Evolutionary conservation across 305 asterid genomes (phyloP), one percentile per base, ranked within the genome.

Genomic region (Salvia sclarea): DNA sequence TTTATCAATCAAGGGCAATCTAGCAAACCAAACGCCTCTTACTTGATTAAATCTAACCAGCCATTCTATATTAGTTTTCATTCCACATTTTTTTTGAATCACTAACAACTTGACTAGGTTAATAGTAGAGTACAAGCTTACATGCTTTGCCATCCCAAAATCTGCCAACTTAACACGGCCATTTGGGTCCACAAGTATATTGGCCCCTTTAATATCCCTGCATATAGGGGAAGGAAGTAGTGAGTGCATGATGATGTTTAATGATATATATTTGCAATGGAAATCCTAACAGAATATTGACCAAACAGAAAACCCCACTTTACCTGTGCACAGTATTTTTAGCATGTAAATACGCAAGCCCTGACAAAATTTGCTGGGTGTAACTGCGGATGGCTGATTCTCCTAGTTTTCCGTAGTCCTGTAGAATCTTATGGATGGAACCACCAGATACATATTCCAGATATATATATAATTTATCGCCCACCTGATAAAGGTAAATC

Each of bases 131-230:
- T 21, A 49, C 69, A 41, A 31, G 79, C 96, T 89, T 86, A 92
- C 98, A 85, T 91, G 99, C 77, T 91, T 89, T 73, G 97, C 96
- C 93, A 89, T 91, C 66, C 98, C 99, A 78, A 95, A 88, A 75
- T 92, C 96, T 7, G 95, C 98, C 80, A 95, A 77, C 84, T 95
- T 95, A 58, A 91, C 88, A 70, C 96, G 91, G 58, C 99, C 98
- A 69, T 81, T 88, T 58, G 98, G 97, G 70, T 95, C 98, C 82
- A 95, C 96, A 58, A 95, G 99, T 79, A 95, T 88, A 75, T 88
- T 95, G 76, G 94, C 99, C 68, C 98, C 99, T 89, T 86, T 91
- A 69, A 95, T 91, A 84, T 95, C 96, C 86, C 99, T 95, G 87
- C 49, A 79, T 54, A 61, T 16, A 61, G 17, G 63, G 58, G 69